Conservation (phyloP, 1,284 basidiomycete species). For the Malassezia restricta region DNA sequence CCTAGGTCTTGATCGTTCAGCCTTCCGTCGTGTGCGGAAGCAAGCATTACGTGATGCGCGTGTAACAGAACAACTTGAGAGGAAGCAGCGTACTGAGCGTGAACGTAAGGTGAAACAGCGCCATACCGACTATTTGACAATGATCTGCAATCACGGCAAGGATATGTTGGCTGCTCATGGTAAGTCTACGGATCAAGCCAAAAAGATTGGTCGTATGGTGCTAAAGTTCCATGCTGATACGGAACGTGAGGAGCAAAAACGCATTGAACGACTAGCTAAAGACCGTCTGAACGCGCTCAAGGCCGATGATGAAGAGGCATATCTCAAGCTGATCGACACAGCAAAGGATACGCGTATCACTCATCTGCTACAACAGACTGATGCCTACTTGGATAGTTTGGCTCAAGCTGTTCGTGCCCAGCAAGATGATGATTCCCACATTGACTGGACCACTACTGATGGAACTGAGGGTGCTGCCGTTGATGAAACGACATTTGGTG, state of each 20-base stretch:
- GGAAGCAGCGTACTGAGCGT: slow-evolving; percentile 79
- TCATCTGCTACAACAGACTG: slow-evolving; percentile 86
- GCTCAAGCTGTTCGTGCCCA: slow-evolving; percentile 88
- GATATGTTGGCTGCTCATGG: slow-evolving; percentile 59
- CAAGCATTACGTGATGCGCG: slow-evolving; percentile 79
- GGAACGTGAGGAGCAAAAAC: slow-evolving; percentile 52
- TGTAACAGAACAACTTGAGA: slow-evolving; percentile 76
- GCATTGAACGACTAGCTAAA: slow-evolving; percentile 88
- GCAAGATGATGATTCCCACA: slow-evolving; percentile 60
- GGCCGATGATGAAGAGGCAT: slow-evolving; percentile 97
- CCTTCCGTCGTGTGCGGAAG: slow-evolving; percentile 78
- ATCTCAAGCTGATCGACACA: slow-evolving; percentile 96
- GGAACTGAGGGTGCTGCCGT: slow-evolving; percentile 49
- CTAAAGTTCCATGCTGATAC: slow-evolving; percentile 50
- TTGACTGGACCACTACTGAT: slow-evolving; percentile 33
- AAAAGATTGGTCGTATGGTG: slow-evolving; percentile 50
- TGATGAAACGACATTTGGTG: slow-evolving; percentile 80
- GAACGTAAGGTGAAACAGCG: slow-evolving; percentile 90
- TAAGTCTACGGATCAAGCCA: slow-evolving; percentile 48
- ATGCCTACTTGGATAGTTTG: slow-evolving; percentile 83
- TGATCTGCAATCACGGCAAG: slow-evolving; percentile 75
- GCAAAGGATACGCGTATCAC: slow-evolving; percentile 99
- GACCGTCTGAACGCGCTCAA: slow-evolving; percentile 96
- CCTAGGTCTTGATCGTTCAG: slow-evolving; percentile 71
- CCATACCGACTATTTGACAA: slow-evolving; percentile 81